Base-by-base conservation (phyloP, 129 eudicot genomes). In the Lactuca sativa region DNA sequence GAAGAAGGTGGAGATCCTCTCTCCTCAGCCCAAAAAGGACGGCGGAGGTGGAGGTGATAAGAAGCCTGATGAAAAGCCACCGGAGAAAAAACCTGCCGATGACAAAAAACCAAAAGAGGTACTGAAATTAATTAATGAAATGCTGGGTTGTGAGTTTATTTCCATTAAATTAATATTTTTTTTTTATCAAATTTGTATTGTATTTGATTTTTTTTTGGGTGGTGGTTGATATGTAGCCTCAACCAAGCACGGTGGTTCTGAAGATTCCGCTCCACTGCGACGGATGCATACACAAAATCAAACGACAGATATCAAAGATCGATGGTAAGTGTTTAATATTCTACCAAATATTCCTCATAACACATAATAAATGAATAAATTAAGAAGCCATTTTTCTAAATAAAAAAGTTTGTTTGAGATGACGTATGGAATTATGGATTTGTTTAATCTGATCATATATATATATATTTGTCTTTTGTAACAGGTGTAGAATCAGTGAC, bases 211-310 rank as follows among this genome's bases (percentile, higher is more conserved):
- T 77, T 52, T 3, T 56, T 37, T 44, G 40, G 48, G 52, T 32
- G 56, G 76, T 78, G 56, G 59, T 63, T 71, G 66, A 1, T 25
- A 48, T 71, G 73, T 73, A 78, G 84, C 69, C 78, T 69, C 80
- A 72, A 52, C 64, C 69, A 48, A 77, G 78, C 31, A 83, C 82
- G 17, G 88, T 79, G 74, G 80, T 78, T 38, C 31, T 86, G 36
- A 86, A 86, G 82, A 80, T 81, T 63, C 80, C 74, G 5, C 69
- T 86, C 30, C 91, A 86, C 60, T 86, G 91, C 64, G 88, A 86
- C 7, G 91, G 91, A 48, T 86, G 91, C 68, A 73, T 70, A 18
- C 84, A 86, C 57, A 86, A 86, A 74, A 86, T 86, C 10, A 82
- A 77, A 56, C 77, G 80, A 14, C 55, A 71, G 7, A 78, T 86